Evolutionary conservation across 2,329 filamentous ascomycete genomes (phyloP).

Genomic region (Chaetomiaceae sp.): DNA sequence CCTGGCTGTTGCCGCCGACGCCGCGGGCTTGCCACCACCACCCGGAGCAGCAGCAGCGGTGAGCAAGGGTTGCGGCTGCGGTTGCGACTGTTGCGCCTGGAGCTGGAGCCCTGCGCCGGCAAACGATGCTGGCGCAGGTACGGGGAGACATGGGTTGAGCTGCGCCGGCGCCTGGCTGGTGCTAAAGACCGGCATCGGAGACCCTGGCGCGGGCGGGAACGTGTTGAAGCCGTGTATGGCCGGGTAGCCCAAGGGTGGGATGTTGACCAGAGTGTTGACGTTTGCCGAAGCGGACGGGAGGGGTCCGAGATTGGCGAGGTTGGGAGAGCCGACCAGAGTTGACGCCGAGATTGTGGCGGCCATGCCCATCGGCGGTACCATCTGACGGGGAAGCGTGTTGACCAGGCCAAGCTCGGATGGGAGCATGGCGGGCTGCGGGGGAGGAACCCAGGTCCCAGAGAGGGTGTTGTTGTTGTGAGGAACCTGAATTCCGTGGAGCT

Average conservation of each 20-base stretch:
- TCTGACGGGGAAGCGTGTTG: not conserved
- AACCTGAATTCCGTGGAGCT: too few species aligned
- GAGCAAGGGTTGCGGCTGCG: not conserved
- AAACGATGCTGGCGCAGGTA: too few species aligned
- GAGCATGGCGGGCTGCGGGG: too few species aligned
- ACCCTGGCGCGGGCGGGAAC: constrained; percentile 8
- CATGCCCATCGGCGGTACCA: not conserved
- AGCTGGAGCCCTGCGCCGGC: not conserved
- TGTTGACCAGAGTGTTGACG: not conserved
- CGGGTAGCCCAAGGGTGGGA: not conserved
- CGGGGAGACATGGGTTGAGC: not conserved
- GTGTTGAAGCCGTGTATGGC: constrained; percentile 10
- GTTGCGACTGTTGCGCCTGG: not conserved
- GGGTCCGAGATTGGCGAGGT: not conserved
- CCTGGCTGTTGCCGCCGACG: constrained; percentile 6
- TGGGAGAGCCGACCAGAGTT: not conserved
- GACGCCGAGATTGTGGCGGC: not conserved
- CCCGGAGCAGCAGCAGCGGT: too few species aligned
- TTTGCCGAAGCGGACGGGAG: not conserved
- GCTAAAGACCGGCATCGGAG: not conserved
- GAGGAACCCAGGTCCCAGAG: not conserved
- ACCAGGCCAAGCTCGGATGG: not conserved
- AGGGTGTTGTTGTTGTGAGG: too few species aligned
- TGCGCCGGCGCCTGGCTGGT: not conserved
- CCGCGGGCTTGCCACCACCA: not conserved